Evolutionary conservation across 2,329 filamentous ascomycete genomes (phyloP).

Genomic region (Cercospora zeae-maydis): DNA sequence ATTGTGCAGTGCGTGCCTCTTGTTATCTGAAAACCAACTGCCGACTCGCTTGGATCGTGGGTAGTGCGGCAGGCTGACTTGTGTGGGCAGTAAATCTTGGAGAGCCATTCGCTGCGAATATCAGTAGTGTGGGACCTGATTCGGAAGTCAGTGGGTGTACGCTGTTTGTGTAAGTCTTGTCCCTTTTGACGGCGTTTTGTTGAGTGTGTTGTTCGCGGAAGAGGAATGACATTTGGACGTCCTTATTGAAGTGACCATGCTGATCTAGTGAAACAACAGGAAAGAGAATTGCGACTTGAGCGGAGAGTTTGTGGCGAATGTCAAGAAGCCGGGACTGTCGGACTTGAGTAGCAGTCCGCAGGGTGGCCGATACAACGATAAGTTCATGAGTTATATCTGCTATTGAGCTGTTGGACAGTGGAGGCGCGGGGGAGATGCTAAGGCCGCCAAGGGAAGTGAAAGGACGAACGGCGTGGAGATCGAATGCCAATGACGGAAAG

Average conservation of each 20-base stretch:
- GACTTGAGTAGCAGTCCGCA: constrained; percentile 12
- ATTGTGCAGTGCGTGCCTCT: constrained; percentile 20
- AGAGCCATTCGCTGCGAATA: constrained; percentile 14
- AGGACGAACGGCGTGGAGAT: background rate
- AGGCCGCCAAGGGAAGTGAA: too few relatives aligned
- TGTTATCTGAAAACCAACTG: background rate
- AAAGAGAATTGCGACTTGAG: constrained; percentile 13
- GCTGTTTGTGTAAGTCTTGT: constrained; percentile 18
- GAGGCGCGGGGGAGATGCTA: background rate
- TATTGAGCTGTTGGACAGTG: constrained; percentile 10
- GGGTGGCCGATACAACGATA: constrained; percentile 18
- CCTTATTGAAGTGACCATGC: background rate
- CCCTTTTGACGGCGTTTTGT: background rate
- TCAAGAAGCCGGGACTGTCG: constrained; percentile 15
- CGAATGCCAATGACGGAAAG: background rate
- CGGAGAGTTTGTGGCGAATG: constrained; percentile 10
- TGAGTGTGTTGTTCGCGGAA: background rate
- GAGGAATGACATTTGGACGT: background rate
- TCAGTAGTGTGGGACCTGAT: constrained; percentile 21
- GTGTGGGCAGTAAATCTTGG: constrained; percentile 17
- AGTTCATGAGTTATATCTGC: constrained; percentile 21
- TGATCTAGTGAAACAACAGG: constrained; percentile 8
- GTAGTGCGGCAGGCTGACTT: background rate
- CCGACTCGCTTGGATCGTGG: background rate
- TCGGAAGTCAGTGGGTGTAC: constrained; percentile 20